Evolutionary conservation across 768 basidiomycete genomes (phyloP).

Genomic region (Hortiboletus flavorubellus): DNA sequence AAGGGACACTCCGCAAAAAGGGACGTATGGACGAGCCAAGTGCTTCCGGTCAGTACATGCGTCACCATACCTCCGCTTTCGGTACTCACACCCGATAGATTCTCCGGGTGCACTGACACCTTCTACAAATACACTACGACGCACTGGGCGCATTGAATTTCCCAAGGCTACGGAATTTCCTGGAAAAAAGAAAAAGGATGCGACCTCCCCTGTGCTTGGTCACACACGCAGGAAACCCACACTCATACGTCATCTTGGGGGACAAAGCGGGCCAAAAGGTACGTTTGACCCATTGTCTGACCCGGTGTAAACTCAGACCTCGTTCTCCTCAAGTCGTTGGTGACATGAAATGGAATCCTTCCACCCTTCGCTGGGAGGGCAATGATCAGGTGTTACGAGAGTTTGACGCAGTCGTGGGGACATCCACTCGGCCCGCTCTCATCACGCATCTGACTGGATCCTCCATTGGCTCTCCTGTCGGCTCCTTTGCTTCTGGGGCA

Average conservation of each 20-base stretch:
- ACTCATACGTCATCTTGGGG: conserved; percentile 81
- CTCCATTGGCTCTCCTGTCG: conserved; percentile 76
- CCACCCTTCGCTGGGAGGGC: conserved; percentile 90
- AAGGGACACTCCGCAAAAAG: conserved; percentile 58
- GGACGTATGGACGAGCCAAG: conserved; percentile 45
- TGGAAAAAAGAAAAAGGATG: conserved; percentile 55
- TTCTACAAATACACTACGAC: conserved; percentile 53
- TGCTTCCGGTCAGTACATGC: conserved; percentile 37
- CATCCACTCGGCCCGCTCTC: conserved; percentile 88
- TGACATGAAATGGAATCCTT: conserved; percentile 97
- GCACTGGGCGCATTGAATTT: conserved; percentile 55
- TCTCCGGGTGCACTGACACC: conserved; percentile 34
- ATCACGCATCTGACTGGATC: conserved; percentile 92
- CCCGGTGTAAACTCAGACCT: conserved; percentile 13
- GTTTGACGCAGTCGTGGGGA: conserved; percentile 77
- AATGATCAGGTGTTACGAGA: conserved; percentile 90
- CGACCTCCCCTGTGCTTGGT: conserved; percentile 41
- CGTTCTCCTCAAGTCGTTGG: conserved; percentile 68
- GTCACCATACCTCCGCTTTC: not conserved
- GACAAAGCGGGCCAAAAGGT: conserved; percentile 71
- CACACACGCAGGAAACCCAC: conserved; percentile 74
- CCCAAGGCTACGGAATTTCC: conserved; percentile 39
- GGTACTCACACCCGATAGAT: conserved; percentile 13
- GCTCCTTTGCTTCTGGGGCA: conserved; percentile 71
- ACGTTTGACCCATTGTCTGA: conserved; percentile 18